Evolutionary conservation across 2,329 filamentous ascomycete species (phyloP).

Genomic region (Venturiaceae sp.): DNA sequence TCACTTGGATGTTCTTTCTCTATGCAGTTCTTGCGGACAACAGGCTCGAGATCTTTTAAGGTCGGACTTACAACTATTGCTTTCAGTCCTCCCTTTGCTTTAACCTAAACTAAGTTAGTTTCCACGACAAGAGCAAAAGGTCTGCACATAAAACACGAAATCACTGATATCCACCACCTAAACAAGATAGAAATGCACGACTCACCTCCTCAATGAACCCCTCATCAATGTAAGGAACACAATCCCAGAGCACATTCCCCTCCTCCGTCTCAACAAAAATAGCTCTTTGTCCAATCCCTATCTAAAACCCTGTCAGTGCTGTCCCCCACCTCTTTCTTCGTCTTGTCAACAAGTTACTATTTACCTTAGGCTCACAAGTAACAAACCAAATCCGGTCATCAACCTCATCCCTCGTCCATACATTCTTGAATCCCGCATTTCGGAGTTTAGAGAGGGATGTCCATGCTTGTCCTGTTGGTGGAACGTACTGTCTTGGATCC

Average conservation of each 20-base stretch:
- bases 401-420: slow-evolving; percentile 24
- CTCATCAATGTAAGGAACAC: slow-evolving; percentile 58
- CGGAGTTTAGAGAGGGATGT: slow-evolving; percentile 39
- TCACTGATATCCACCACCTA: no score
- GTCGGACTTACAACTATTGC: slow-evolving; percentile 46
- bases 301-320: slow-evolving; percentile 34
- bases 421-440: neutral
- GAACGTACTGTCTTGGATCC: slow-evolving; percentile 60
- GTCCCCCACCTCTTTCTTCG: slow-evolving; percentile 16
- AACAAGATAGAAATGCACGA: slow-evolving; percentile 17
- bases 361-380: slow-evolving; percentile 30
- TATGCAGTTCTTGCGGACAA: no score
- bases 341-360: slow-evolving; percentile 22
- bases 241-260: slow-evolving; percentile 75
- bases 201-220: slow-evolving; percentile 39
- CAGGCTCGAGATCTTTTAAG: no score
- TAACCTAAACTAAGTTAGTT: slow-evolving; percentile 31
- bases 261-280: slow-evolving; percentile 54
- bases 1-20: no score
- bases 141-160: no score
- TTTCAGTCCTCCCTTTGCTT: slow-evolving; percentile 51
- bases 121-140: neutral
- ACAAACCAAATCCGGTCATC: slow-evolving; percentile 37
- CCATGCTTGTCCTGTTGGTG: slow-evolving; percentile 54
- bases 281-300: slow-evolving; percentile 68